Evolutionary conservation across 495 filamentous ascomycete species (phyloP), one percentile per base, ranked within the genome.

Genomic region (Poronia punctata): DNA sequence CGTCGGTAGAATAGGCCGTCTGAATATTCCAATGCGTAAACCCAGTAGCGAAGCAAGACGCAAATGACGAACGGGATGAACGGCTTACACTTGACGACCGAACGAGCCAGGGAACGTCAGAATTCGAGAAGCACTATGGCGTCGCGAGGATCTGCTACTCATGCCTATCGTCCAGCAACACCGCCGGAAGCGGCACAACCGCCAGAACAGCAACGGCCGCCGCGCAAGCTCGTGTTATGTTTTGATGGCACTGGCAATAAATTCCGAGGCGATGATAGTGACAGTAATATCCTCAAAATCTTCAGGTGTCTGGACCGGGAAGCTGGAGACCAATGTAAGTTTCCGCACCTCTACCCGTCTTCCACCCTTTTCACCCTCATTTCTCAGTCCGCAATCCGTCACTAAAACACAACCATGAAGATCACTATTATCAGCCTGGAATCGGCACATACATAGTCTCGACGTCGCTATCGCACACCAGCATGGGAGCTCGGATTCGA

Each of bases 201-300:
- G 18, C 39, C 21, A 34, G 50, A 48, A 7, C n/a, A 18, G 21
- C 30, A 31, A 3, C 46, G 24, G 19, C 11, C 46, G 9, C 55
- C 65, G 3, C 59, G 56, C 8, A 72, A 72, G 46, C 61, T 93
- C 32, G 78, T 95, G 12, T 67, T 94, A 3, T 93, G 87, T 52
- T 94, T 94, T 43, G 88, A 95, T 56, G 88, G 88, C 17, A 94
- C 88, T 0, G 87, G 87, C 2, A 92, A 94, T 52, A 86, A 88
- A 49, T 93, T 92, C 53, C 70, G 71, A 20, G 85, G 88, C 7
- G 83, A 86, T 53, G 79, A 83, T 34, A 78, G 78, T 7, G 85
- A 93, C 54, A 92, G 84, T 54, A 93, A 92, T 58, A 88, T 94
- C 42, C 64, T 95, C 30, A 95, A 94, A 59, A 88, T 95, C 18